Evolutionary conservation across 768 basidiomycete genomes (phyloP), one percentile per base, ranked within the genome.

Genomic region (Tricholomella constricta): DNA sequence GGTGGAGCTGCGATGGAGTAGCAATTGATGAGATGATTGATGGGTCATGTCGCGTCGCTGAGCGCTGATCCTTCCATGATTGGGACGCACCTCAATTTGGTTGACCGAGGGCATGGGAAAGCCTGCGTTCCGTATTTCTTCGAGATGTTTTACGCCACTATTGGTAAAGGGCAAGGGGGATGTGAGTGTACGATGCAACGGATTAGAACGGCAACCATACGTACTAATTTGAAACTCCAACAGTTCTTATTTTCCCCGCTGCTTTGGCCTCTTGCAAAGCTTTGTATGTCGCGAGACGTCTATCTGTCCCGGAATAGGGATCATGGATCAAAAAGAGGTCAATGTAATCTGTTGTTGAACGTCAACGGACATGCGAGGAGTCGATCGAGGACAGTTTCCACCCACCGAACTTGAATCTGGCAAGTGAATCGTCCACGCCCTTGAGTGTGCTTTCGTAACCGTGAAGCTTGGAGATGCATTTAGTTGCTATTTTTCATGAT

Each of bases 181-280:
- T 31, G 11, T 31, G 6, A 42, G 50, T 25, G 35, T 23, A 31
- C 37, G 20, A 29, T 27, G 34, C 29, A 46, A 12, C 37, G 14
- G 41, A 37, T 50, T 26, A 31, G 48, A 40, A 29, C 20, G 37
- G 26, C 32, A 44, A 26, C 27, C 25, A 48, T 37, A 64, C 86
- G 42, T 59, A 90, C 89, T 84, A 94, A 69, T 94, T 94, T 1
- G 89, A 91, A 6, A 93, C 91, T 2, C 91, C 91, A n/a, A 90
- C 80, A 4, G 77, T 76, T 55, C 80, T 77, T 45, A 91, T 78
- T 60, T 88, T 89, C 3, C 91, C 89, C 3, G 70, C 78, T 25
- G 72, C 63, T 56, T 80, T 79, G n/a, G 80, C 79, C 31, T 86
- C 83, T 5, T 84, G 66, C 10, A 94, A 73, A 6, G 87, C 89